Base-by-base conservation (phyloP, 2,329 filamentous ascomycete species). In the Xylaria multiplex region DNA sequence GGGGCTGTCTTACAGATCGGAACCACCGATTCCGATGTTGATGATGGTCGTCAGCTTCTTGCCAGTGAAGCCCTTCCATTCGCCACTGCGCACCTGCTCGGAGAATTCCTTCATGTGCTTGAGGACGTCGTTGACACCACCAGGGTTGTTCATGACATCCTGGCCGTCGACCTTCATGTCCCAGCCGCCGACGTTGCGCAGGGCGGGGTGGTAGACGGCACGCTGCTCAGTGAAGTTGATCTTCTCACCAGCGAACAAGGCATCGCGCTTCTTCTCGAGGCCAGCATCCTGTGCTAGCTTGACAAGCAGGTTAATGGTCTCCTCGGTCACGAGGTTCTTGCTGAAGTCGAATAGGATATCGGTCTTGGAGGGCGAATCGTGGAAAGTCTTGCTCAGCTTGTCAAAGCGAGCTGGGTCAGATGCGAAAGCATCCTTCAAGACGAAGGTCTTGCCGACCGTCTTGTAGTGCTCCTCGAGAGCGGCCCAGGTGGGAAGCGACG, bases 221-320 rank as follows among this genome's bases (percentile, higher is more conserved):
- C 96, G 91, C 78, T 95, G 86, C 86, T 99, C 96, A 67, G 96
- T 99, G 84, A 97, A 97, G 88, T 99, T 99, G 86, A 99, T 98
- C 87, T 96, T 95, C 78, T 98, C 93, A 74, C 96, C 96, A 65
- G 89, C 90, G 82, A 99, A 99, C 94, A 99, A 97, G 77, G 90
- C 90, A 88, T 99, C 95, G 71, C 96, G 91, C 79, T 97, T 92
- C 85, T 96, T 88, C 85, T 97, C 94, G 45, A 99, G 81, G 72
- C 91, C 90, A 71, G 95, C 93, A 83, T 98, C 92, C 82, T 94
- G 90, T 70, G 96, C 96, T 32, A 99, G 89, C 84, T 97, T 90
- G 75, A 96, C 86, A 60, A 99, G 88, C 56, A 97, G 86, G 71
- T 91, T 86, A 58, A 98, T 85, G 4, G 95, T 98, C 82, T 98